These are phyloP conservation scores for Schrenkiella parvula DNA, from an alignment of 345 rosid species.

Conservation along the genomic window DNA sequence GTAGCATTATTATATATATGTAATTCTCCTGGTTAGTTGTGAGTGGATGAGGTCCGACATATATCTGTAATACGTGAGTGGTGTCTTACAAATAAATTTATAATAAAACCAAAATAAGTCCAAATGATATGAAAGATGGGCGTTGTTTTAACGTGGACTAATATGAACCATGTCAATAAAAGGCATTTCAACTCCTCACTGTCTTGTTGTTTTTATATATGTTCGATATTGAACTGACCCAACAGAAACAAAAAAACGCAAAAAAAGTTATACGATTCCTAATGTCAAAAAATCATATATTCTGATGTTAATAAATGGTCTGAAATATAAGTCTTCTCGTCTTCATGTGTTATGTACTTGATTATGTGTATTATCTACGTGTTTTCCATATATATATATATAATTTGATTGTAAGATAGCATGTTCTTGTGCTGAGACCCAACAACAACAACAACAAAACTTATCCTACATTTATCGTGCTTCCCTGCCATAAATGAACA, in stretches of 20 bases:
- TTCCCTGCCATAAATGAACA: background rate
- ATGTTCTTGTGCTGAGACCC: background rate
- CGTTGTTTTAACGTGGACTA: conserved; percentile 27
- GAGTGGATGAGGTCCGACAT: conserved; percentile 3
- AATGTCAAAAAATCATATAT: background rate
- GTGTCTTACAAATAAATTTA: background rate
- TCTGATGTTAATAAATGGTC: background rate
- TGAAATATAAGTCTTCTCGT: background rate
- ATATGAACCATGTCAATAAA: conserved; percentile 25
- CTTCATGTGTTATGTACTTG: background rate
- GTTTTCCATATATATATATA: conserved; percentile 12
- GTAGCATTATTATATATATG: too few relatives aligned
- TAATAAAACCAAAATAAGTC: background rate
- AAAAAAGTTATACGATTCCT: conserved; percentile 12
- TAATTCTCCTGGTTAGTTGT: background rate
- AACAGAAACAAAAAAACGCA: background rate
- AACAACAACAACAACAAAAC: background rate
- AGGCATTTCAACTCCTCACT: conserved; percentile 14
- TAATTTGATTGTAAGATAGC: too few relatives aligned
- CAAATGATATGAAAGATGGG: conserved; percentile 6
- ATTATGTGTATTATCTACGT: conserved; percentile 14
- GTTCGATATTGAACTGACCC: conserved; percentile 5
- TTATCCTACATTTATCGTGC: background rate
- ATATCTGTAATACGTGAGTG: background rate
- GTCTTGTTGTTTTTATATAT: conserved; percentile 16